Conservation (phyloP, 2,329 filamentous ascomycete genomes). For the Colletotrichum eleusines region DNA sequence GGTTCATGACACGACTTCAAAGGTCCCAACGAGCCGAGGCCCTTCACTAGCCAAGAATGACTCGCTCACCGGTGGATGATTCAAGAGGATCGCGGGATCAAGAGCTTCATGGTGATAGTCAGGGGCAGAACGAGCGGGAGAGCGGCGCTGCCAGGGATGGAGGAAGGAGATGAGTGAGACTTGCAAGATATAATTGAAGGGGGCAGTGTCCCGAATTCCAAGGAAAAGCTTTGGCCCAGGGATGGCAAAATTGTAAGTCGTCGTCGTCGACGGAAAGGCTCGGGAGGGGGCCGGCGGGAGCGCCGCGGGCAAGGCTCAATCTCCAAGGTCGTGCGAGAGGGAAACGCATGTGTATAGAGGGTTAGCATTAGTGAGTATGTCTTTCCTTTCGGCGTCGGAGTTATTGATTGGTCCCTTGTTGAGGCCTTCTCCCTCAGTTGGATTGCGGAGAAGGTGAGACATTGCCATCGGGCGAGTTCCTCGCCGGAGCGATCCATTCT, state of each 20-base stretch:
- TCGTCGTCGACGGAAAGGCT: conserved; percentile 20
- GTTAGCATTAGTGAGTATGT: neutral
- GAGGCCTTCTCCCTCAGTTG: conserved; percentile 34
- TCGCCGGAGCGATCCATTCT: conserved; percentile 37
- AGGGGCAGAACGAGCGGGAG: conserved; percentile 24
- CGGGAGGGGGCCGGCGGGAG: conserved; percentile 27
- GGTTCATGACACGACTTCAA: neutral
- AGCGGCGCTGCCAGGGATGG: neutral
- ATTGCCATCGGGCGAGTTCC: conserved; percentile 25
- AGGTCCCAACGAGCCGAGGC: conserved; percentile 23
- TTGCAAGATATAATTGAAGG: neutral
- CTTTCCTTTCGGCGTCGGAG: neutral
- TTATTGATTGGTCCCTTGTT: conserved; percentile 36
- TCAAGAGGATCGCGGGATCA: conserved; percentile 2
- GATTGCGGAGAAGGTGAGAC: conserved; percentile 40
- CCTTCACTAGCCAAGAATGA: neutral
- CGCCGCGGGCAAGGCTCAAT: conserved; percentile 25
- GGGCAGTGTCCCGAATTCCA: neutral
- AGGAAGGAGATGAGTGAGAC: neutral
- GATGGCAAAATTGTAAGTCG: conserved; percentile 5
- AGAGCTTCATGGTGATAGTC: conserved; percentile 32
- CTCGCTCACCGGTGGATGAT: neutral
- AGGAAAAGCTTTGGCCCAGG: conserved; percentile 8
- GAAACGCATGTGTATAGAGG: conserved; percentile 25
- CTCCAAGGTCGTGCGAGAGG: conserved; percentile 6